Evolutionary conservation across 441 rosid genomes (phyloP), one percentile per base, ranked within the genome.

Genomic region (Raphanus hybrid): DNA sequence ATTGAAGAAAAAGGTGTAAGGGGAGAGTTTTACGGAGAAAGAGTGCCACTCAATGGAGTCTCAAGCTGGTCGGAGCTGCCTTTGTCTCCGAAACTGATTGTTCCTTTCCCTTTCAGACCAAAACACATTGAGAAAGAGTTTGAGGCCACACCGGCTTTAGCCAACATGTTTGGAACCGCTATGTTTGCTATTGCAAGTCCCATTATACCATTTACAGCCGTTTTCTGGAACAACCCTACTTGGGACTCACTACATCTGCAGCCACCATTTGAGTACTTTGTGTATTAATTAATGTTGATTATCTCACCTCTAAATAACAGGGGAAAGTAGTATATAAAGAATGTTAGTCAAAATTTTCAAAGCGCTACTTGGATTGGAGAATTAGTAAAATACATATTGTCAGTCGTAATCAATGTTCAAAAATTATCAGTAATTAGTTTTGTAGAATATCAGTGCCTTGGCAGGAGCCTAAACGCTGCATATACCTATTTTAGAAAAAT

Each of bases 41-140:
- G 81, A 69, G 83, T 55, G 69, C 71, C 73, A 74, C 69, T 82
- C 85, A 94, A 88, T 48, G 97, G 93, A 2, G 99, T 91, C 81
- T 89, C 89, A 59, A 85, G 87, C 85, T 94, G 94, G 78, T 84
- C 89, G 37, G 88, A 78, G 84, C 87, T 91, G 54, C 98, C 98
- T 75, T 80, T 82, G 81, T 92, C 99, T n/a, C 99, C 99, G 62
- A 94, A 94, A 70, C 85, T 92, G 82, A 94, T 92, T 83, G 97
- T 90, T 55, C 99, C 99, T 52, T 75, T 8, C 66, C 92, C 93
- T 18, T 88, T 86, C n/a, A 3, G 23, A 74, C 89, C 85, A 72
- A 94, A 92, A 86, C 99, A 94, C 96, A 94, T 89, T 70, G 99
- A 94, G 82, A 94, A 94, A 14, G 98, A 91, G 82, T 89, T 82